Evolutionary conservation across 2,329 filamentous ascomycete species (phyloP), one percentile per base, ranked within the genome.

Genomic region (Thermoascus crustaceus): DNA sequence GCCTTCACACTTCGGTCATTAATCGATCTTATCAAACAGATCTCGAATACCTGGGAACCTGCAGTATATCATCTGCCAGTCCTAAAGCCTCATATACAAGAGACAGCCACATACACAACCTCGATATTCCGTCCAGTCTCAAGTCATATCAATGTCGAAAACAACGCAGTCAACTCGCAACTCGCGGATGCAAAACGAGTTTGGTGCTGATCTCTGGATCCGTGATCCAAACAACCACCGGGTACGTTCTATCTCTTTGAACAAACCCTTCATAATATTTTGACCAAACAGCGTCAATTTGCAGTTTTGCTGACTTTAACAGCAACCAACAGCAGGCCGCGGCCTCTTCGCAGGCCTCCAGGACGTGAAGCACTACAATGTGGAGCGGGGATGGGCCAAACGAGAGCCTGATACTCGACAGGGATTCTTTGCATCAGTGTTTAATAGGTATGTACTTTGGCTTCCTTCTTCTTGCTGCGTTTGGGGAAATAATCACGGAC

Each of bases 271-370:
- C n/a, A n/a, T n/a, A n/a, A n/a, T n/a, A n/a, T n/a, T n/a, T n/a
- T n/a, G n/a, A n/a, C n/a, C n/a, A n/a, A n/a, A n/a, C n/a, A n/a
- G n/a, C n/a, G n/a, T n/a, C n/a, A n/a, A n/a, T n/a, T n/a, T n/a
- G n/a, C n/a, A n/a, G n/a, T 37, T 35, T 38, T 40, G 32, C 7
- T 22, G n/a, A 9, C 9, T 14, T 1, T 13, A 25, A 22, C 30
- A 60, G 50, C 55, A 50, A 26, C 35, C 54, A 25, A 60, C 57
- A 5, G 47, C 48, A 4, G 58, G 58, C 30, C 51, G 58, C 10
- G 58, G 58, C 19, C 52, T 62, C 30, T 62, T 62, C 35, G 57
- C 58, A 21, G 58, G 58, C 4, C 47, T 62, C 2, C 58, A 62
- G 35, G 58, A 62, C 22, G 45, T 47, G 8, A 62, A 62, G 39